Evolutionary conservation across 306 rosid genomes (phyloP).

Genomic region (Geum urbanum): DNA sequence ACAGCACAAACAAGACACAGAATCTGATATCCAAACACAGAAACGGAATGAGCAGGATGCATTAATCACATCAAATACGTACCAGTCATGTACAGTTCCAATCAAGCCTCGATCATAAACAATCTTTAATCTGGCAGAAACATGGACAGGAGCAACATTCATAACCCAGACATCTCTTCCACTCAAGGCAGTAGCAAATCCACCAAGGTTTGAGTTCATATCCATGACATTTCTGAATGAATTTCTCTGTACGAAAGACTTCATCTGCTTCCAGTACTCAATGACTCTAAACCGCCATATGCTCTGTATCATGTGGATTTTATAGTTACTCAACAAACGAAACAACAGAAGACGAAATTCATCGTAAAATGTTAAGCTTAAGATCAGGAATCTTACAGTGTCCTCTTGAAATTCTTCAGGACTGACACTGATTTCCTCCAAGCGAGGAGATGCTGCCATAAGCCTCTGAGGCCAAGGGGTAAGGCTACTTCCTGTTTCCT

Average conservation of each 20-base stretch:
- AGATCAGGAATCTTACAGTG: conserved; percentile 39
- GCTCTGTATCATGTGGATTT: conserved; percentile 31
- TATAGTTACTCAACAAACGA: neutral
- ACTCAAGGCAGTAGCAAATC: conserved; percentile 54
- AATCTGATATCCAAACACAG: conserved; percentile 6
- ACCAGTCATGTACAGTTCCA: conserved; percentile 67
- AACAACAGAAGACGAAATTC: neutral
- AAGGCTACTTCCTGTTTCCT: conserved; percentile 41
- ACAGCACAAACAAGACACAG: neutral
- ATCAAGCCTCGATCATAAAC: conserved; percentile 55
- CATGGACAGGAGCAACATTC: conserved; percentile 51
- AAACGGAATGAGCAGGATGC: neutral
- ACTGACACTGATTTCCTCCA: conserved; percentile 48
- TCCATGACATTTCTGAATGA: conserved; percentile 60
- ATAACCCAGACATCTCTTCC: conserved; percentile 55
- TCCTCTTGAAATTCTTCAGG: conserved; percentile 52
- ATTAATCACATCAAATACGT: conserved; percentile 14
- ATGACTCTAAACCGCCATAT: conserved; percentile 50
- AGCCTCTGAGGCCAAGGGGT: conserved; percentile 64
- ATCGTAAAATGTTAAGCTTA: neutral
- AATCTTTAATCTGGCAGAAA: conserved; percentile 46
- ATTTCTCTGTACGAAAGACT: conserved; percentile 34
- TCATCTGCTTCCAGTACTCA: conserved; percentile 65
- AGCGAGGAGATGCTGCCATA: conserved; percentile 45
- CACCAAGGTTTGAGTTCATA: conserved; percentile 64